phyloP scores from a whole-genome alignment of 1,139 yeast species.

The Candida tetrigidarum region DNA sequence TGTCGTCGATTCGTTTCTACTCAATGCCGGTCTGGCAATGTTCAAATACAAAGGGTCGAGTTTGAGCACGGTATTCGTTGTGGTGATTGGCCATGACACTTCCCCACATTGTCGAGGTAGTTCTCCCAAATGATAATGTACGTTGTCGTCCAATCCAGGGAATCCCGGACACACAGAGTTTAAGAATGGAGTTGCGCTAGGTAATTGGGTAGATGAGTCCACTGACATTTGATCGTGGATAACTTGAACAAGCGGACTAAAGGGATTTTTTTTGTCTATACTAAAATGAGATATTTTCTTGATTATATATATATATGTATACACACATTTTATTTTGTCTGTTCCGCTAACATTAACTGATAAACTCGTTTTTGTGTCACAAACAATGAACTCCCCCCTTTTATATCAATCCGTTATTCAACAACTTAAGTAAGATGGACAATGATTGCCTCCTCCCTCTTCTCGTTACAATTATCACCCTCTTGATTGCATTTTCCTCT shows the following conservation, averaged over 20 bases:
- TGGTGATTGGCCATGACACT: slow-evolving; percentile 40
- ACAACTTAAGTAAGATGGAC: no score
- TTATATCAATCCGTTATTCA: no score
- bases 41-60: slow-evolving; percentile 37
- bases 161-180: slow-evolving; percentile 47
- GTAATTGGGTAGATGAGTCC: background rate
- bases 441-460: no score
- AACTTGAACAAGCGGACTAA: no score
- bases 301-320: no score
- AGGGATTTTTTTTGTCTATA: no score
- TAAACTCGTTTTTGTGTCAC: no score
- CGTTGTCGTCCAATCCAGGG: slow-evolving; percentile 36
- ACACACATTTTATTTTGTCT: no score
- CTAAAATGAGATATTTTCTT: no score
- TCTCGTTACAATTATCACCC: background rate
- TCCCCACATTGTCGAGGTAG: slow-evolving; percentile 16
- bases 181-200: slow-evolving; percentile 27
- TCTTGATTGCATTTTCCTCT: background rate
- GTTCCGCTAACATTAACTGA: no score
- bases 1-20: slow-evolving; percentile 40
- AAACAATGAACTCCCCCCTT: no score
- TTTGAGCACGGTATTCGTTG: slow-evolving; percentile 23
- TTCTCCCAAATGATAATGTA: slow-evolving; percentile 30
- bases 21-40: slow-evolving; percentile 43
- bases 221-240: no score